Conservation (phyloP, 1,284 basidiomycete genomes). For the Termitomyces sp. region DNA sequence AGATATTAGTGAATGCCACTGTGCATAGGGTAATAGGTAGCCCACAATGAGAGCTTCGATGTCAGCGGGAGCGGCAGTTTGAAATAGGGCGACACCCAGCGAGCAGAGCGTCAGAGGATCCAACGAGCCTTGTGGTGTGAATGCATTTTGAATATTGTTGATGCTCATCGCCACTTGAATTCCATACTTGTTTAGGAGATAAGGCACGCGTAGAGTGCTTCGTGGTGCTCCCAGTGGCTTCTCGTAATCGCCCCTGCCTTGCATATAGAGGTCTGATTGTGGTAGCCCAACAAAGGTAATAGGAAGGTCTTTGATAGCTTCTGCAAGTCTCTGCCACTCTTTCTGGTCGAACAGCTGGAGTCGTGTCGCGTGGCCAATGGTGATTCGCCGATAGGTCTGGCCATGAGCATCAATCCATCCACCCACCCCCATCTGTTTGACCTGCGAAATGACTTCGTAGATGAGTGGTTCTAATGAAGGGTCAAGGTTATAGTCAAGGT, state of each 20-base stretch:
- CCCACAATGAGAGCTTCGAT: slow-evolving; percentile 45
- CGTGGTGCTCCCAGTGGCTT: slow-evolving; percentile 38
- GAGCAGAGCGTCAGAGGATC: slow-evolving; percentile 56
- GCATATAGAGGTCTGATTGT: slow-evolving; percentile 65
- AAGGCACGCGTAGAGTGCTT: slow-evolving; percentile 48
- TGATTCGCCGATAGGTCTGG: slow-evolving; percentile 29
- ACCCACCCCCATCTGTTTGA: slow-evolving; percentile 10
- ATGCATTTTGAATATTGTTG: slow-evolving; percentile 63
- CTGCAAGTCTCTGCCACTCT: slow-evolving; percentile 39
- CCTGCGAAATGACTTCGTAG: slow-evolving; percentile 42
- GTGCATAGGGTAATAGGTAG: slow-evolving; percentile 9
- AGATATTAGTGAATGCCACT: slow-evolving; percentile 9
- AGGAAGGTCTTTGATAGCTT: slow-evolving; percentile 35
- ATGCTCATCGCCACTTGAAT: slow-evolving; percentile 51
- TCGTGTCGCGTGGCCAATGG: slow-evolving; percentile 58
- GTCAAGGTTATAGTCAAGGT: slow-evolving; percentile 63
- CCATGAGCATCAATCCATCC: slow-evolving; percentile 8
- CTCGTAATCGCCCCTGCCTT: slow-evolving; percentile 36
- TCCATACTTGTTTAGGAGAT: slow-evolving; percentile 38
- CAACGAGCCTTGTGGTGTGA: slow-evolving; percentile 58
- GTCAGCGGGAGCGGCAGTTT: slow-evolving; percentile 44
- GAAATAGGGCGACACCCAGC: slow-evolving; percentile 57
- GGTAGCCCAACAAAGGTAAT: slow-evolving; percentile 53
- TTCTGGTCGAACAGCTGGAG: slow-evolving; percentile 43
- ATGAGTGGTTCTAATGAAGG: slow-evolving; percentile 45